Evolutionary conservation across 1,284 basidiomycete species (phyloP).

Genomic region (Tremellales sp.): DNA sequence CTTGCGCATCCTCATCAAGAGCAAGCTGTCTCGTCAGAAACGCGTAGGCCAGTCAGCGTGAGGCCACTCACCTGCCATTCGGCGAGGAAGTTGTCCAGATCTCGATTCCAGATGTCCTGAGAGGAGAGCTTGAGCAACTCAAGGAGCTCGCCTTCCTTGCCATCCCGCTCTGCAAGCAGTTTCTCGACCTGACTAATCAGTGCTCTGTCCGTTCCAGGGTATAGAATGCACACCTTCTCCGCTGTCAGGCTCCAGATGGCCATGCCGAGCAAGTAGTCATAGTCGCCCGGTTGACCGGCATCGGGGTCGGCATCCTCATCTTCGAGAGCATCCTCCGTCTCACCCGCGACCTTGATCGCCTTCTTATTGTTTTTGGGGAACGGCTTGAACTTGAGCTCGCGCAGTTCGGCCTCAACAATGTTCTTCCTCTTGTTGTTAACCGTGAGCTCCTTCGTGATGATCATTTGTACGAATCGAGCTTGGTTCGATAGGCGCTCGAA

Average conservation of each 20-base stretch:
- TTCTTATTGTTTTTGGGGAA: slow-evolving; percentile 68
- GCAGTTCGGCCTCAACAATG: slow-evolving; percentile 80
- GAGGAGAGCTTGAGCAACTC: slow-evolving; percentile 73
- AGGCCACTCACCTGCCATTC: slow-evolving; percentile 73
- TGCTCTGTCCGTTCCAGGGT: neutral
- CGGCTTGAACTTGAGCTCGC: slow-evolving; percentile 77
- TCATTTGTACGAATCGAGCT: slow-evolving; percentile 96
- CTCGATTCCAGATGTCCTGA: slow-evolving; percentile 83
- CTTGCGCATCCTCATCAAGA: slow-evolving; percentile 55
- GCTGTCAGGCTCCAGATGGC: slow-evolving; percentile 89
- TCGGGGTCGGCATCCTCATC: slow-evolving; percentile 53
- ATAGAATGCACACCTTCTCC: slow-evolving; percentile 71
- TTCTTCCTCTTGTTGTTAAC: slow-evolving; percentile 88
- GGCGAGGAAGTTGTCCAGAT: slow-evolving; percentile 76
- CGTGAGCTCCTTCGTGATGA: slow-evolving; percentile 80
- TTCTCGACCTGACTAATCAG: slow-evolving; percentile 70
- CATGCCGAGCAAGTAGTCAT: slow-evolving; percentile 93
- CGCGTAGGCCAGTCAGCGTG: neutral
- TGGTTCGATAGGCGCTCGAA: slow-evolving; percentile 90
- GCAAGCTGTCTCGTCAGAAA: slow-evolving; percentile 53
- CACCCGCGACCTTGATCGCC: slow-evolving; percentile 65
- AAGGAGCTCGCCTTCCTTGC: slow-evolving; percentile 80
- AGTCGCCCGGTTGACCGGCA: slow-evolving; percentile 64
- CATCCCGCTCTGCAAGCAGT: slow-evolving; percentile 71
- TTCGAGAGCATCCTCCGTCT: slow-evolving; percentile 63